Evolutionary conservation across 129 eudicot genomes (phyloP).

Genomic region (Chrysanthemum seticuspe): DNA sequence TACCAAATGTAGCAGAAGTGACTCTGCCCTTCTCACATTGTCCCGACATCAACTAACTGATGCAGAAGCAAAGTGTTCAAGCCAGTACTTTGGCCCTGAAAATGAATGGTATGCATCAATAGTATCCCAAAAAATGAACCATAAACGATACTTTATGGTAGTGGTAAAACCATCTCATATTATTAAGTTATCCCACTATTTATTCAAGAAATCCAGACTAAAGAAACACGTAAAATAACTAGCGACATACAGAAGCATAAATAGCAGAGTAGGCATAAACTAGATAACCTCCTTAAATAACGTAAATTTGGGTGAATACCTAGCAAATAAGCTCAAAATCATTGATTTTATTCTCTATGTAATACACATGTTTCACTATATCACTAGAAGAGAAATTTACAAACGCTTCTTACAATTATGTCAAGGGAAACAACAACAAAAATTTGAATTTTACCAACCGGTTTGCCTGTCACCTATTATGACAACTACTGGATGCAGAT

Average conservation of each 20-base stretch:
- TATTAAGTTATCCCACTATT: background rate
- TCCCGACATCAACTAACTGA: background rate
- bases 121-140: constrained; percentile 18
- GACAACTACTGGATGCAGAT: constrained; percentile 39
- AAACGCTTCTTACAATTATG: background rate
- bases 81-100: constrained; percentile 41
- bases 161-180: background rate
- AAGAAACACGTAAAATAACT: constrained; percentile 6
- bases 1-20: constrained; percentile 1
- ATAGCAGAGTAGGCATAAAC: too few species aligned
- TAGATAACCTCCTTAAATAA: too few species aligned
- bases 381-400: background rate
- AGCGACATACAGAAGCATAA: background rate
- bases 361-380: constrained; percentile 1
- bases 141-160: constrained; percentile 1
- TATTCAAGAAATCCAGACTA: background rate
- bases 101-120: constrained; percentile 48
- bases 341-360: background rate
- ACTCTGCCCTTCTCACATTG: background rate
- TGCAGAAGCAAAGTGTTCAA: background rate
- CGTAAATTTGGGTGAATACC: too few species aligned
- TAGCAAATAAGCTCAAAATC: background rate
- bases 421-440: background rate
- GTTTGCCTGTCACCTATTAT: constrained; percentile 33
- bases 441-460: background rate